Base-by-base conservation (phyloP, 345 rosid genomes). In the Lumnitzera racemosa region DNA sequence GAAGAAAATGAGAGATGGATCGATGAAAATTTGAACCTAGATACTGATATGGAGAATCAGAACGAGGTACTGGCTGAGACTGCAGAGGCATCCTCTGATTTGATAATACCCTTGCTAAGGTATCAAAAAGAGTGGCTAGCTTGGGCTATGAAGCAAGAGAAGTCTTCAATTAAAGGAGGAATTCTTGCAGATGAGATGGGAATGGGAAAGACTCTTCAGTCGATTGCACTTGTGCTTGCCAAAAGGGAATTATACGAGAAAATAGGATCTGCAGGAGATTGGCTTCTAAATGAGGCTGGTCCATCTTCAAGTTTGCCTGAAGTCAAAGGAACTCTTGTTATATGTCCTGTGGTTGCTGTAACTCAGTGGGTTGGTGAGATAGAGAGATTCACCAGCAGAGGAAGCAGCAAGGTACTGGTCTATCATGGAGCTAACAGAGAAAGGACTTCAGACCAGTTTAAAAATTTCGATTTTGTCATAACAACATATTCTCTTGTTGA, bases 161-260 rank as follows among this genome's bases (percentile, higher is more conserved):
- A 79, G 1, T 78, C 96, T 23, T 7, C 46, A 20, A 69, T 73
- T 60, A 74, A 65, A 63, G 99, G 97, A 27, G 99, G 99, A 54
- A 90, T 94, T 69, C 96, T 94, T 20, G 99, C 99, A 11, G 99
- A 94, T 76, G 99, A 94, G 76, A 94, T 94, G 99, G 99, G 99
- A 61, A 94, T 94, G 99, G 99, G 99, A 36, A 94, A 94, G 85
- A 90, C 99, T 46, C 68, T 88, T 69, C 99, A 94, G 72, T 96
- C 99, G 15, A 94, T 94, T 67, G 83, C 99, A 4, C 95, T 94
- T 49, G 97, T 87, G 62, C 91, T 94, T 68, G 83, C 91, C 51
- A 81, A 79, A 70, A 76, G 97, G 17, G 87, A 77, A 61, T 66
- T 61, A 46, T 51, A 49, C 25, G 67, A 20, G 51, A 24, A 74